Evolutionary conservation across 257 asterid species (phyloP), one percentile per base, ranked within the genome.

Genomic region (Buddleja alternifolia): DNA sequence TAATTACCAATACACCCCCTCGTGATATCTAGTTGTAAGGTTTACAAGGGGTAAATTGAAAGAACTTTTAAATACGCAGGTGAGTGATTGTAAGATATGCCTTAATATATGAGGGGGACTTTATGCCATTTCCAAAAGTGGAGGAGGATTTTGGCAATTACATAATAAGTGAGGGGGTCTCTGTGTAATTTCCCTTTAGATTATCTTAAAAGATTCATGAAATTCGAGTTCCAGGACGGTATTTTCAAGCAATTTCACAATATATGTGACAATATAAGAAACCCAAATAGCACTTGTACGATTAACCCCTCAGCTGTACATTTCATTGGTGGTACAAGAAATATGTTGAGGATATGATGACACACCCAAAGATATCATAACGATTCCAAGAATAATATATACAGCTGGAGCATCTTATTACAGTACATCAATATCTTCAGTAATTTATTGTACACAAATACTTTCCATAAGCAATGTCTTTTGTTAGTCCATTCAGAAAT

Each of bases 351-450:
- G 64, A 74, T 17, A 54, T 40, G 70, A 52, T 29, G 48, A 68
- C 15, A n/a, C n/a, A n/a, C 67, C 66, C 23, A 45, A 61, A 60
- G 20, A 53, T 63, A 54, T 54, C 62, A 72, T 32, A 42, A 60
- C 21, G 72, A 56, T 64, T 72, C 55, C 19, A 19, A 19, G 47
- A 36, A 65, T 53, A 51, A 52, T 19, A 44, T 39, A 17, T 63
- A 63, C 72, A 75, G 80, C 75, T 75, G 72, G 62, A 54, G 66
- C 52, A 45, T 74, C 50, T 68, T 61, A 61, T 37, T 54, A 29
- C 67, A 75, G 70, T 42, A 24, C 40, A 60, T 50, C 55, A 71
- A 59, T 29, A 17, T 37, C 16, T 21, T 29, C 34, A 29, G 3
- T 11, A 40, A 11, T 11, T 11, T 20, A 20, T n/a, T 39, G 65